Evolutionary conservation across 2,329 filamentous ascomycete species (phyloP), one percentile per base, ranked within the genome.

Genomic region (Fusarium domesticum): DNA sequence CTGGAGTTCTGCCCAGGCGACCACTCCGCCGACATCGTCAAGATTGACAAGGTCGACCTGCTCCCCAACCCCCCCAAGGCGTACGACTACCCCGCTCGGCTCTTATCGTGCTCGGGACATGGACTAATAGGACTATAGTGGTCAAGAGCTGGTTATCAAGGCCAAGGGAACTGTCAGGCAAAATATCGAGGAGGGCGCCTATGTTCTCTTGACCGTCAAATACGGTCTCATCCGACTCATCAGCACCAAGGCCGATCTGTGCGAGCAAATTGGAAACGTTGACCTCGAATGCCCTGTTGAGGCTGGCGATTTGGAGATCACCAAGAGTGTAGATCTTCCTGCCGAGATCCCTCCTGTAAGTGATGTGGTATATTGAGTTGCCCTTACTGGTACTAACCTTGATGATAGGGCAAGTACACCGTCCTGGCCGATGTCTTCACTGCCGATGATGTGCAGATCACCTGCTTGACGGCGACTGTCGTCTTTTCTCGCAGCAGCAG

Each of bases 141-240:
- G 92, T 60, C 57, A 82, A 59, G 80, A 79, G 16, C 83, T 98
- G 42, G 74, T 77, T 47, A 95, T 98, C 72, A 81, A 81, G 53
- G 93, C 91, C 36, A 76, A 72, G 23, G 93, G 92, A 45, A 80
- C 73, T n/a, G 78, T 97, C 53, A 78, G 77, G 57, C 70, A 95
- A 62, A 70, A 76, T 39, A 83, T 98, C 53, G 78, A 83, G 43
- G 66, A 89, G 46, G 92, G 89, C 46, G 89, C 92, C 48, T 89
- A 87, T 59, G 85, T 96, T 51, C 76, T 85, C 37, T 68, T 98
- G 32, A 79, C 84, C 56, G 92, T 98, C 71, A 96, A 96, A 73
- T 96, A 95, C 68, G 92, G 92, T 48, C 76, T 96, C 55, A 96
- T 98, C 68, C 87, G 83, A 43, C 80, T 98, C 53, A 82, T 98